Conservation (phyloP, 306 rosid genomes). For the Vicia villosa region DNA sequence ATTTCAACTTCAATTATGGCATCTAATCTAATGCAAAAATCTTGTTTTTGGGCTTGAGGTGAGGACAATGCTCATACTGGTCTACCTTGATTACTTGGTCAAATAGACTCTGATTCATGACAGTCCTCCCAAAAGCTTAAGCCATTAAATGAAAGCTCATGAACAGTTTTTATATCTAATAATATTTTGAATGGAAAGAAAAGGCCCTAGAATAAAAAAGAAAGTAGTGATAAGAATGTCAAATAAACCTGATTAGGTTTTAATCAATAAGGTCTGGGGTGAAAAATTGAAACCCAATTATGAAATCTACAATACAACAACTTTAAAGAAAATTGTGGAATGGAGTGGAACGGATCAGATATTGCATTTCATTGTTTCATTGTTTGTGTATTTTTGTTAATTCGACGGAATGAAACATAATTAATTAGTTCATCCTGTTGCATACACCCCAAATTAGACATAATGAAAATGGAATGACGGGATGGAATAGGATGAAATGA, state of each 20-base stretch:
- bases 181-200: background rate
- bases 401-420: too few species aligned
- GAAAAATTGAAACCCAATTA: background rate
- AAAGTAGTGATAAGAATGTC: constrained; percentile 15
- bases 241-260: constrained; percentile 10
- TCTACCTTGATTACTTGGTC: background rate
- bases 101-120: background rate
- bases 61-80: background rate
- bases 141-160: background rate
- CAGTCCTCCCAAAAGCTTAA: background rate
- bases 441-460: too few species aligned
- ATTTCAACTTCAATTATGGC: background rate
- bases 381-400: too few species aligned
- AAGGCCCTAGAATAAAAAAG: background rate
- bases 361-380: too few species aligned
- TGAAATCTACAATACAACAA: constrained; percentile 12
- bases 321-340: background rate
- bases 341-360: too few species aligned
- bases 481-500: too few species aligned
- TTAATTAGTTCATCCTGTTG: too few species aligned
- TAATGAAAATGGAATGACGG: too few species aligned
- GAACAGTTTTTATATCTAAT: constrained; percentile 5
- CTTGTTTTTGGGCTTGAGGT: background rate
- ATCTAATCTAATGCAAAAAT: too few species aligned
- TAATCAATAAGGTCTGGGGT: background rate